Evolutionary conservation across 192 early-diverging fungal genomes (phyloP).

Genomic region (Linnemannia exigua): DNA sequence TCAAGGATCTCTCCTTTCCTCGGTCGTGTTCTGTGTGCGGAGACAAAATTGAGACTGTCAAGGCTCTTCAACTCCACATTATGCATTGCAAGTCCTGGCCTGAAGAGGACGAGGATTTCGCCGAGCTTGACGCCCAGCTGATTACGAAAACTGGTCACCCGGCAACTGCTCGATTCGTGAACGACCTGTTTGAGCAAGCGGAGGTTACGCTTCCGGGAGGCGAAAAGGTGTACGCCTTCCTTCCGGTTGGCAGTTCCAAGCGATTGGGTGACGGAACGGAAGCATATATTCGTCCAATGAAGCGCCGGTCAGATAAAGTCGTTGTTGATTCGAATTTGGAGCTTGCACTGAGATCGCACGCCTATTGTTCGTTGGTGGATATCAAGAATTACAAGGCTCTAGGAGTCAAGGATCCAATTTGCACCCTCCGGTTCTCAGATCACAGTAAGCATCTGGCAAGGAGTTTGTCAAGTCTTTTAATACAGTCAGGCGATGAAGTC

Average conservation of each 20-base stretch:
- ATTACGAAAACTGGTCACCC: conserved; percentile 10
- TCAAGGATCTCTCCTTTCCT: not conserved
- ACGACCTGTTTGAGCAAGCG: conserved; percentile 20
- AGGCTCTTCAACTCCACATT: conserved; percentile 1
- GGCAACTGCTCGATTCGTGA: conserved; percentile 19
- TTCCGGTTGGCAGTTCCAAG: conserved; percentile 8
- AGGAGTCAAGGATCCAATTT: conserved; percentile 20
- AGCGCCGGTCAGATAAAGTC: conserved; percentile 16
- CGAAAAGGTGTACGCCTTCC: conserved; percentile 20
- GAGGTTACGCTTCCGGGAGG: conserved; percentile 25
- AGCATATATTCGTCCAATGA: conserved; percentile 30
- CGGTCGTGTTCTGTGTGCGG: not conserved
- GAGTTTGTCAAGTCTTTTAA: conserved; percentile 20
- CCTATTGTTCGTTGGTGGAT: conserved; percentile 29
- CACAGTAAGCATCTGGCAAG: conserved; percentile 21
- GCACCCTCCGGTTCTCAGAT: conserved; percentile 29
- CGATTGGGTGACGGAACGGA: conserved; percentile 21
- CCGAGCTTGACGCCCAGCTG: conserved; percentile 11
- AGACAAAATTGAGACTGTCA: not conserved
- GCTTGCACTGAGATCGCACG: conserved; percentile 24
- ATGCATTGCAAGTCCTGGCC: conserved; percentile 2
- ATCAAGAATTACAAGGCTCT: conserved; percentile 24
- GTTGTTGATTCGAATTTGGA: conserved; percentile 20
- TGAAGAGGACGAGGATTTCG: conserved; percentile 6
- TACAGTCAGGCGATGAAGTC: conserved; percentile 30